Conservation (phyloP, 805 yeast species). For the Candida patagonica region DNA sequence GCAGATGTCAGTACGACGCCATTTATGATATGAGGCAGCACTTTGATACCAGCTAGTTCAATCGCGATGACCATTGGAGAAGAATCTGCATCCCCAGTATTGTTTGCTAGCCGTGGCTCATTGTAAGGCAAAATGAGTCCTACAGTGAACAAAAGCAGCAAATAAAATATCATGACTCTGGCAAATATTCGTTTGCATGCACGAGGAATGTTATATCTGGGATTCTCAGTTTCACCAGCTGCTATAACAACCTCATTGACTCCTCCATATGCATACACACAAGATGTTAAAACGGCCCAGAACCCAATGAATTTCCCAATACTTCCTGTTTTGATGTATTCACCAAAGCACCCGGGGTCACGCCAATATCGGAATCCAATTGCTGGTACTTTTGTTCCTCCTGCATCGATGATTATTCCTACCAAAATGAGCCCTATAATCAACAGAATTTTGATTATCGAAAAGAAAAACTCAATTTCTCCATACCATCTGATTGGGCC, state of each 20-base stretch:
- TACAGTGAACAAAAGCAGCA: conserved; percentile 49
- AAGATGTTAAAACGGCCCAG: conserved; percentile 51
- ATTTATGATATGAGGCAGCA: conserved; percentile 66
- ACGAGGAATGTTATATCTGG: conserved; percentile 59
- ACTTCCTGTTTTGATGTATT: conserved; percentile 33
- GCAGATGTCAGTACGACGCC: conserved; percentile 71
- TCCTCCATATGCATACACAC: conserved; percentile 64
- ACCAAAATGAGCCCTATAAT: conserved; percentile 58
- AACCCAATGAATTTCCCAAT: conserved; percentile 49
- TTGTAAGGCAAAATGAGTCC: conserved; percentile 61
- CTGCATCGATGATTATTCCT: conserved; percentile 54
- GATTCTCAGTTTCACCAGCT: conserved; percentile 64
- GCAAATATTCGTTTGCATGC: conserved; percentile 63
- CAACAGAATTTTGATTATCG: conserved; percentile 54
- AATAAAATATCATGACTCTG: conserved; percentile 58
- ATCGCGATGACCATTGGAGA: conserved; percentile 87
- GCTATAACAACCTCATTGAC: conserved; percentile 64
- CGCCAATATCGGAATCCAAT: conserved; percentile 63
- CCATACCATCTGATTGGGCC: conserved; percentile 41
- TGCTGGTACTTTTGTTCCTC: conserved; percentile 73
- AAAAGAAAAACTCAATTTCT: conserved; percentile 46
- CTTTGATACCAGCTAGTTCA: conserved; percentile 51
- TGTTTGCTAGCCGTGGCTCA: conserved; percentile 36
- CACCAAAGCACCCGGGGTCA: conserved; percentile 55
- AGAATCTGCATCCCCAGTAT: conserved; percentile 49